Conservation (phyloP, 768 basidiomycete species). For the Mycena crocata region DNA sequence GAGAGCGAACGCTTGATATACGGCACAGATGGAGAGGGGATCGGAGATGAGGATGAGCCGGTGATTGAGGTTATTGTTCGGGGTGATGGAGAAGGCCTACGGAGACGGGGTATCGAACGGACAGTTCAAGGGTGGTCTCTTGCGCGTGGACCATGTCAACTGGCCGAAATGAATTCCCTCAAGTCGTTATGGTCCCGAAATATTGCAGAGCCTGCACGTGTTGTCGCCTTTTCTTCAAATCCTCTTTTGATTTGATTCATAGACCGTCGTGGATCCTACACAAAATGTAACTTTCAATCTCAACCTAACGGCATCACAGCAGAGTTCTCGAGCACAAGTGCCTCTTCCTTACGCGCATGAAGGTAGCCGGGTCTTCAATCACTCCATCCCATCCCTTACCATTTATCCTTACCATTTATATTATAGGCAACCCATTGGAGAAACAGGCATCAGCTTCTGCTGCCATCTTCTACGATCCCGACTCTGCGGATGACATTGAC, state of each 20-base stretch:
- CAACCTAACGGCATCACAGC: slow-evolving; percentile 83
- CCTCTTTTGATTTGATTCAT: slow-evolving; percentile 9
- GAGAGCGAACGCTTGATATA: slow-evolving; percentile 73
- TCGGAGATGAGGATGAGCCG: slow-evolving; percentile 59
- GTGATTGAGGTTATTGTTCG: slow-evolving; percentile 73
- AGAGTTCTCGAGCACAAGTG: slow-evolving; percentile 81
- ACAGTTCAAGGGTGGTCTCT: slow-evolving; percentile 73
- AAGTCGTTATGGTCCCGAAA: slow-evolving; percentile 59
- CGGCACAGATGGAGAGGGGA: slow-evolving; percentile 65
- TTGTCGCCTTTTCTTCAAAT: slow-evolving; percentile 6
- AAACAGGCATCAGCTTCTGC: slow-evolving; percentile 40
- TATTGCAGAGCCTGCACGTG: slow-evolving; percentile 45
- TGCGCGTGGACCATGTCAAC: slow-evolving; percentile 52
- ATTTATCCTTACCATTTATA: too few relatives aligned
- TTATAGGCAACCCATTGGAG: slow-evolving; percentile 50
- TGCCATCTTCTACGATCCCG: slow-evolving; percentile 89
- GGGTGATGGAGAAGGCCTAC: slow-evolving; percentile 50
- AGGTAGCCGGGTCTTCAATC: slow-evolving; percentile 54
- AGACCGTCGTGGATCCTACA: slow-evolving; percentile 67
- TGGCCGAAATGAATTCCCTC: slow-evolving; percentile 65
- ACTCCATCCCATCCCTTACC: not conserved
- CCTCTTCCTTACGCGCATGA: slow-evolving; percentile 92
- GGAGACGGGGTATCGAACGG: slow-evolving; percentile 68
- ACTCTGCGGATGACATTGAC: slow-evolving; percentile 94
- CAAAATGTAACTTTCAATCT: slow-evolving; percentile 90